Evolutionary conservation across 805 yeast genomes (phyloP), one percentile per base, ranked within the genome.

Genomic region (Zygosaccharomyces bailii): DNA sequence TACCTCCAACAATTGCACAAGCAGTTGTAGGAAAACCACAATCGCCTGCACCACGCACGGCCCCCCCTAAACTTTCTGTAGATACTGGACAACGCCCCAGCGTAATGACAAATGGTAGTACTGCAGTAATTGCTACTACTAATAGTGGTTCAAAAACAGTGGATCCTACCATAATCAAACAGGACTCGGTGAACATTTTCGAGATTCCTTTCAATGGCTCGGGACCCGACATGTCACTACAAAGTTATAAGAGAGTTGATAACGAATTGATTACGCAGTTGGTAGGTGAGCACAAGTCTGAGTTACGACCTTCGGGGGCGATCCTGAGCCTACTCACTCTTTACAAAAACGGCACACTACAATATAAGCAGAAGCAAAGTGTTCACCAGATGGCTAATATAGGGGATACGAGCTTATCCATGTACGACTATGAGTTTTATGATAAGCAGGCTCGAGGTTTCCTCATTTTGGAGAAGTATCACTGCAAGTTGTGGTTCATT

Each of bases 401-500:
- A 11, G 55, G 57, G 2, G 78, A 75, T 53, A 65, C 69, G 34
- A 69, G 77, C 51, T 78, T 84, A 43, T 85, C 86, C 56, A 80
- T 85, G 82, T 85, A 84, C 59, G 91, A 84, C 62, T 84, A 82
- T 62, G 91, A 84, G 59, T 84, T 85, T 62, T 82, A 80, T 50
- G 85, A 79, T 45, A 67, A 64, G 14, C 70, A 70, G 5, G 70
- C 70, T 18, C 74, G 70, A 44, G 93, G 91, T 0, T 83, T 77
- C 54, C 66, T 84, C 36, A 81, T 83, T 9, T 57, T 84, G 21
- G 90, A 84, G 55, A 67, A 82, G 53, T 71, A 77, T 51, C 74
- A 73, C 47, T 69, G 73, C 43, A 79, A 79, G 34, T 76, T 75
- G 46, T 69, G 84, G 66, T 73, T 82, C 5, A 79, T 83, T 45